Percentiles rank a stretch among this genome's conserved stretches.
phyloP scores from a whole-genome alignment of 2,329 filamentous ascomycete species.

The Rhinocladiella similis region DNA sequence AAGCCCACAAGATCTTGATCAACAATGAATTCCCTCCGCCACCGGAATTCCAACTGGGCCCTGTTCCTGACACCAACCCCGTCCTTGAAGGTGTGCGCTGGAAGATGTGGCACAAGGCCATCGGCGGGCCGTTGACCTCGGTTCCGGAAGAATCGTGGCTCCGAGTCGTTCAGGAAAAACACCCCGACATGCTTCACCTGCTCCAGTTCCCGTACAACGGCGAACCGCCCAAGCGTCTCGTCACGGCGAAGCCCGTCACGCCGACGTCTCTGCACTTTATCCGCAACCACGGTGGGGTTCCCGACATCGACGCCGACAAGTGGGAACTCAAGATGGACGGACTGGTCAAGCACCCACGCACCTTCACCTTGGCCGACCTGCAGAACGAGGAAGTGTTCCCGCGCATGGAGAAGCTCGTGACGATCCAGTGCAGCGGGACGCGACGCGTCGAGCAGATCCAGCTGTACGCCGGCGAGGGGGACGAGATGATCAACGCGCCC shows the following conservation, averaged over 20 bases:
- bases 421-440: conserved; percentile 69
- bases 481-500: conserved; percentile 53
- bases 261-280: conserved; percentile 66
- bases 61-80: conserved; percentile 59
- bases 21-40: conserved; percentile 51
- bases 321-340: conserved; percentile 60
- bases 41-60: conserved; percentile 59
- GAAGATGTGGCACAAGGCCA: conserved; percentile 60
- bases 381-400: conserved; percentile 62
- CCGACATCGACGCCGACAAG: conserved; percentile 59
- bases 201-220: conserved; percentile 66
- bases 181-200: conserved; percentile 61
- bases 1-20: conserved; percentile 57
- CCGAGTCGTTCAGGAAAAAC: conserved; percentile 58
- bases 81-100: conserved; percentile 57
- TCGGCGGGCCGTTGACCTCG: conserved; percentile 46
- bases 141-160: conserved; percentile 62
- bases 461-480: conserved; percentile 66
- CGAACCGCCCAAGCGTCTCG: conserved; percentile 60
- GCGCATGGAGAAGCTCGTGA: conserved; percentile 58
- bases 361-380: conserved; percentile 60
- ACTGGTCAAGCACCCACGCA: conserved; percentile 59
- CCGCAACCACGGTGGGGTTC: conserved; percentile 71
- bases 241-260: conserved; percentile 58
- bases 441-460: conserved; percentile 68